Evolutionary conservation across 2,329 filamentous ascomycete genomes (phyloP).

Genomic region (Pezizomycotina sp.): DNA sequence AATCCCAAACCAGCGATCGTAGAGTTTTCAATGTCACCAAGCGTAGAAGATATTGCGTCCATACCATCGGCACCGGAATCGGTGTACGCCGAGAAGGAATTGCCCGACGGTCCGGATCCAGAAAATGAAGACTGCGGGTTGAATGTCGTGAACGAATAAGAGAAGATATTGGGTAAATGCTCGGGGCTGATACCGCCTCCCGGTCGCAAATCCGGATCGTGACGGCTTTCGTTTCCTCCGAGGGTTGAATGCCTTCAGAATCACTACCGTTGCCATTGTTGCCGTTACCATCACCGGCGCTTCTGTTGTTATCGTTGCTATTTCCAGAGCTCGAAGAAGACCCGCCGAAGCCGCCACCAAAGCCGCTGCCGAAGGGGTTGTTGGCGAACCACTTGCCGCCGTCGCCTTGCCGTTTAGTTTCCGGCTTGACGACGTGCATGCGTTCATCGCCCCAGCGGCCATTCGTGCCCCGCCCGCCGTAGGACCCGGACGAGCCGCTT

Average conservation of each 20-base stretch:
- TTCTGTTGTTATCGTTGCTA: too few relatives aligned
- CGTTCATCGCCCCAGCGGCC: conserved; percentile 7
- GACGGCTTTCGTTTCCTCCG: conserved; percentile 40
- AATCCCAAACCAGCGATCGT: conserved; percentile 90
- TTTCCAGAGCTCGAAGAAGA: too few relatives aligned
- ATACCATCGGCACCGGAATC: conserved; percentile 39
- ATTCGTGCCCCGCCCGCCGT: conserved; percentile 10
- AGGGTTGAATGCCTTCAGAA: too few relatives aligned
- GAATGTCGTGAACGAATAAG: conserved; percentile 94
- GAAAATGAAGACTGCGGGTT: conserved; percentile 12
- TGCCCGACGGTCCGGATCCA: conserved; percentile 1
- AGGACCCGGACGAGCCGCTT: neutral
- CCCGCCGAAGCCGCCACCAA: conserved; percentile 3
- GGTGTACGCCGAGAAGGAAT: conserved; percentile 34
- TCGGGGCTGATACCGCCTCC: conserved; percentile 79
- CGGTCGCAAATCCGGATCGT: conserved; percentile 90
- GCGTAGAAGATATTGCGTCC: conserved; percentile 59
- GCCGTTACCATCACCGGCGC: too few relatives aligned
- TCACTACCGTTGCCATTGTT: too few relatives aligned
- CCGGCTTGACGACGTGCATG: conserved; percentile 22
- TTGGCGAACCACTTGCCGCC: conserved; percentile 8
- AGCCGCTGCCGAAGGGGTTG: conserved; percentile 2
- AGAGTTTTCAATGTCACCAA: conserved; percentile 53
- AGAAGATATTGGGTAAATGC: conserved; percentile 77
- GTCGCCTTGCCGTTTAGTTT: conserved; percentile 14